These are phyloP conservation scores for Arctium minus DNA, from an alignment of 129 eudicot genomes.

Conservation along the genomic window DNA sequence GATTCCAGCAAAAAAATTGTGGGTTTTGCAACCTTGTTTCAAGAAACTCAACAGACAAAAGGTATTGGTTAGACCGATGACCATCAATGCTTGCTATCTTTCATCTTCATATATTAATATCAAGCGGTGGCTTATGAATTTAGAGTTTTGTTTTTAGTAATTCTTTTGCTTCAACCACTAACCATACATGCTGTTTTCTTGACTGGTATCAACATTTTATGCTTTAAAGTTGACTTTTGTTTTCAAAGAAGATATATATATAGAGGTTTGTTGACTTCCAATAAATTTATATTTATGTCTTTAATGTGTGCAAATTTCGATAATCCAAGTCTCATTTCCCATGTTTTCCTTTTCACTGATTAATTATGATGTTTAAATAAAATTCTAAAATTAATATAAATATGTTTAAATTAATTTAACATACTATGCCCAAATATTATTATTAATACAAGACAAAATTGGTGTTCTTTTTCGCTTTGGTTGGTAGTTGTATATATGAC, in stretches of 20 bases:
- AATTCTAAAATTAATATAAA: background rate
- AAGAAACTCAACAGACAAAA: background rate
- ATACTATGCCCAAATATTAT: background rate
- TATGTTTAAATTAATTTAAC: constrained; percentile 7
- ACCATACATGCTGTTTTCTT: background rate
- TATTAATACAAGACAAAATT: constrained; percentile 14
- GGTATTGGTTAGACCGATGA: background rate
- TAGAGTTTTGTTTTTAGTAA: background rate
- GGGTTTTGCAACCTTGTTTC: background rate
- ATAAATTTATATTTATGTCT: constrained; percentile 22
- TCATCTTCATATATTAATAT: background rate
- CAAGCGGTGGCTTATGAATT: constrained; percentile 11
- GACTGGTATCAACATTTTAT: constrained; percentile 8
- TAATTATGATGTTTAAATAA: background rate
- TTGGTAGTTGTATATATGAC: background rate
- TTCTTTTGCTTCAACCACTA: constrained; percentile 1
- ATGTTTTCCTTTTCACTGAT: constrained; percentile 15
- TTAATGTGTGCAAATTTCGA: constrained; percentile 21
- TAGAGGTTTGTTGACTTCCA: constrained; percentile 29
- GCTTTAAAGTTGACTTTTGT: constrained; percentile 35
- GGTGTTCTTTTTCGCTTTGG: constrained; percentile 11
- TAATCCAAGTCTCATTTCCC: constrained; percentile 21
- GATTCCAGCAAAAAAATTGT: background rate
- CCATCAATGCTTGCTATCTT: background rate
- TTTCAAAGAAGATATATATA: constrained; percentile 21